Base-by-base conservation (phyloP, 805 yeast genomes). In the Starmerella kuoi region DNA sequence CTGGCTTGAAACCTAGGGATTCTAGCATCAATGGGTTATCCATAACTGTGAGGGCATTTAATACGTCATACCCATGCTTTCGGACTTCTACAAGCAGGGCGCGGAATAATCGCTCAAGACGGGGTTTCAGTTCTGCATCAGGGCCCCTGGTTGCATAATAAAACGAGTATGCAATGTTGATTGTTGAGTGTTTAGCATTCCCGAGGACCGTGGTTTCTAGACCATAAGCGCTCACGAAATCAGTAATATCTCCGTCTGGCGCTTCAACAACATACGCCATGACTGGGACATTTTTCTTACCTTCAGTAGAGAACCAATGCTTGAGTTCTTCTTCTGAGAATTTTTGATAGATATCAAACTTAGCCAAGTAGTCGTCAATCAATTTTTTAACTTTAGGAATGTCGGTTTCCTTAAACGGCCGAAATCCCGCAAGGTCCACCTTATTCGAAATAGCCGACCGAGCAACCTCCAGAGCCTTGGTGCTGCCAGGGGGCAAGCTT, bases 41-140 rank as follows among this genome's bases (percentile, higher is more conserved):
- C 64, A 86, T 94, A 9, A 86, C 70, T 0, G 96, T 76, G 48
- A 91, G 68, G 8, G 96, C 95, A 59, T 91, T 91, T 70, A 88
- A 84, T 3, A 91, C 97, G 59, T 91, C 98, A 54, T 82, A 83
- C 21, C 71, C 70, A 37, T 68, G 62, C 32, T 66, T 60, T 59
- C 81, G 79, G 23, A 94, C 77, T 31, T 83, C 62, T 40, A 88
- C 72, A 43, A 87, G 69, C 1, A 91, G 86, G 55, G 87, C 94
- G 37, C 66, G 67, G 41, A 86, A 69, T 49, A 88, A 65, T 4
- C 66, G 61, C 21, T 61, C 64, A 50, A 91, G 68, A 50, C 96
- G 70, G 48, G 66, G 65, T 52, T 72, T 70, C 51, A 83, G 66
- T 25, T 61, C 61, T 3, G 57, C 59, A n/a, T 55, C 64, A 11